Base-by-base conservation (phyloP, 768 basidiomycete genomes). In the Floccularia luteovirens region DNA sequence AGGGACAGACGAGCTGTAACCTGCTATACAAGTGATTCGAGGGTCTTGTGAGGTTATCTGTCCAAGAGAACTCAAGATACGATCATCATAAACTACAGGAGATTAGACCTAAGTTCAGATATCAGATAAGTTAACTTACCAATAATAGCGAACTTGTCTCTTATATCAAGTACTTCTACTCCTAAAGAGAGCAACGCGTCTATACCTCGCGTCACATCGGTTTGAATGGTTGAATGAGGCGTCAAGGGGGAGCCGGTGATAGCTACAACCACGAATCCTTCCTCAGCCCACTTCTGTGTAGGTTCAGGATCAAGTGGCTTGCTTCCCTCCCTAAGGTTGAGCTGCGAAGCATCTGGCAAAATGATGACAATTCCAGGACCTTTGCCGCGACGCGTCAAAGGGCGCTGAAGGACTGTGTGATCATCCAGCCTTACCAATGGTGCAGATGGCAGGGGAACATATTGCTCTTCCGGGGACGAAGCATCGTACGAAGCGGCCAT, bases 251-350 rank as follows among this genome's bases (percentile, higher is more conserved):
- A n/a, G 20, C 49, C 24, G 4, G 60, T 59, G 23, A 69, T 49
- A 12, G 60, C 68, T 11, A 63, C 60, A 2, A 74, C 71, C 4
- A 65, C 64, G 41, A 71, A 75, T 0, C 74, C 72, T 50, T 75
- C 72, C 48, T 74, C 71, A 21, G 72, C 71, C 71, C 72, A 74
- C 56, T 74, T 75, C 48, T 60, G 60, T 1, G 66, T 48, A 14
- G 74, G 74, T 39, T 66, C 65, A 1, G 74, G 72, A 51, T 74
- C 71, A 12, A 74, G 57, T 3, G 64, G 55, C 41, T 59, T 60
- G 3, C 44, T 43, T 1, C 48, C 41, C 17, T 43, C 50, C 30
- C 54, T 50, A 13, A 47, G 45, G 13, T 48, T 47, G 17, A 63
- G 43, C 31, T 54, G 43, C 14, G 56, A 50, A 7, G 49, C 19